Conservation (phyloP, 2,329 filamentous ascomycete species). For the Stachybotrys chartarum region DNA sequence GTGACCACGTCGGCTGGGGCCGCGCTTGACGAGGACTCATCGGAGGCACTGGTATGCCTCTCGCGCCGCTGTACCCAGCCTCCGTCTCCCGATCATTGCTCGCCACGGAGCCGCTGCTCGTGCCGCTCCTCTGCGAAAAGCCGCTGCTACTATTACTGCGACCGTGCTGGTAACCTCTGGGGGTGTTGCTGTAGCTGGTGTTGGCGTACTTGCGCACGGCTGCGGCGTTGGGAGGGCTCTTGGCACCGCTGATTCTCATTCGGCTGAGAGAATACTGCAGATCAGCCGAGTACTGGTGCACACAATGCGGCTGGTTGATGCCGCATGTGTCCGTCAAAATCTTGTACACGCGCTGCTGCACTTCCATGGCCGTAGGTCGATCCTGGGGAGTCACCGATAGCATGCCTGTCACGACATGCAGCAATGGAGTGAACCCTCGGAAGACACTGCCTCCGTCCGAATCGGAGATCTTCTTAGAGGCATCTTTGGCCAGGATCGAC, state of each 20-base stretch:
- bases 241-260: conserved; percentile 10
- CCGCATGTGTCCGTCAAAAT: conserved; percentile 42
- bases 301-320: conserved; percentile 45
- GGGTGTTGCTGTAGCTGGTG: conserved; percentile 20
- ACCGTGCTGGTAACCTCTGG: conserved; percentile 17
- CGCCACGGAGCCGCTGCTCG: conserved; percentile 13
- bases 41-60: background rate
- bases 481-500: conserved; percentile 51
- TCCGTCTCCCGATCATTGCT: conserved; percentile 20
- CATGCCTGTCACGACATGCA: conserved; percentile 49
- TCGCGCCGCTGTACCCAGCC: conserved; percentile 11
- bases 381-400: conserved; percentile 42
- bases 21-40: background rate
- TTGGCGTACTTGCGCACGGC: conserved; percentile 6
- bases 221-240: background rate
- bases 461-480: conserved; percentile 34
- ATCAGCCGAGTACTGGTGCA: conserved; percentile 37
- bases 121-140: conserved; percentile 25
- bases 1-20: background rate
- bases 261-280: conserved; percentile 17
- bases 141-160: conserved; percentile 25
- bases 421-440: conserved; percentile 42
- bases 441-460: conserved; percentile 38
- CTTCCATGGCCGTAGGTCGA: conserved; percentile 44
- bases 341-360: conserved; percentile 44